Evolutionary conservation across 768 basidiomycete species (phyloP), one percentile per base, ranked within the genome.

Genomic region (Coprinopsis sp.): DNA sequence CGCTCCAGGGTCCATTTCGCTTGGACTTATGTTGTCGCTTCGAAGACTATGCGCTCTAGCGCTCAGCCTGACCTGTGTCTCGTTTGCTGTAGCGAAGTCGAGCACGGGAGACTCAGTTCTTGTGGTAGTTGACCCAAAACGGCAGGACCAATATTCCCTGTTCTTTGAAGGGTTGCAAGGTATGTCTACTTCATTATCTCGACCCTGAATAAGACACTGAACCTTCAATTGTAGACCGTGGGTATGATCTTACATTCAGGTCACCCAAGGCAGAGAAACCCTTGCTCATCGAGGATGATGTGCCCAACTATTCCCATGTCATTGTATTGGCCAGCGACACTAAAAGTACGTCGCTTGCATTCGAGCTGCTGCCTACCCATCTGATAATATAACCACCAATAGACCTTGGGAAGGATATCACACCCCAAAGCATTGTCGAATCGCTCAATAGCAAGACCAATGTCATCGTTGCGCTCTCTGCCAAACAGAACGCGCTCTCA

Each of bases 181-280:
- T 94, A 45, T 39, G 64, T 61, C 28, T 19, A 13, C 31, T 14
- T 14, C 22, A 6, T 2, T 18, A 3, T 37, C 7, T 14, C 2
- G n/a, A 40, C 11, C 4, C 33, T 37, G 5, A 22, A 54, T 49
- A 43, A 38, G 18, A 13, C 24, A 43, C 44, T 37, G 29, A 38
- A 19, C 21, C 24, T 48, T 36, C 28, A 8, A 30, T 10, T 50
- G 13, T 57, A 94, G 90, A 79, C 38, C 73, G 81, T 51, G 95
- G 95, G 7, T 96, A 88, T 65, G 73, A 88, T 41, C 69, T 97
- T 37, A 92, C 87, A 1, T 92, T 94, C 73, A 84, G 93, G 43
- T 72, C 76, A 18, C 89, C 93, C 13, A 90, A 83, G 64, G 87
- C 86, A 42, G 77, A 79, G 36, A 67, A 66, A 37, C 87, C 90